Conservation (phyloP, 305 asterid genomes). For the Petunia hybrid region DNA sequence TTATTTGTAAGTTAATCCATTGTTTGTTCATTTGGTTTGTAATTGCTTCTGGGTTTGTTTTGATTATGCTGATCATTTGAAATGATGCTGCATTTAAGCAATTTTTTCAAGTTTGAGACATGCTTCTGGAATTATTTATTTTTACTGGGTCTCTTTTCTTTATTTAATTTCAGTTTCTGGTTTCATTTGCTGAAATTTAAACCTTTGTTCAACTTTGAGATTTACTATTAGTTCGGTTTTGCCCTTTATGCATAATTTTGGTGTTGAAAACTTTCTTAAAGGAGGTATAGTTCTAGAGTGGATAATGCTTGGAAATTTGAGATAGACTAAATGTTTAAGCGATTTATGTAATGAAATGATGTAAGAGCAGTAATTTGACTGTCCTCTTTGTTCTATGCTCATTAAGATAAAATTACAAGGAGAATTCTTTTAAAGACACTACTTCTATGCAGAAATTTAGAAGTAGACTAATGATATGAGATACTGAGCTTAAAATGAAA, state of each 20-base stretch:
- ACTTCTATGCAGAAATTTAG: neutral
- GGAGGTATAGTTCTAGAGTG: neutral
- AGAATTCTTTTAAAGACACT: neutral
- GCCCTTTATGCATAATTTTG: neutral
- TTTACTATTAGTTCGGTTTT: neutral
- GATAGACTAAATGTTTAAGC: slow-evolving; percentile 2
- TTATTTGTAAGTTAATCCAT: neutral
- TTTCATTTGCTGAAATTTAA: neutral
- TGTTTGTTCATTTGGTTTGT: neutral
- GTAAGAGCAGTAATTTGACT: neutral
- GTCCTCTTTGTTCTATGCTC: no score
- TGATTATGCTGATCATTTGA: neutral
- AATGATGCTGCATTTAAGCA: neutral
- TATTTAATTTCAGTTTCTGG: neutral
- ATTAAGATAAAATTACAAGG: neutral
- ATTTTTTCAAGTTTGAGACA: neutral
- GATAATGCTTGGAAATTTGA: neutral
- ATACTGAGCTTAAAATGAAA: neutral
- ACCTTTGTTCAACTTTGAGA: neutral
- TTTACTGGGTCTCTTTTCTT: neutral
- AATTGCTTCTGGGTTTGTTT: slow-evolving; percentile 11
- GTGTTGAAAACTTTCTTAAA: neutral
- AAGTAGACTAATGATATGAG: neutral
- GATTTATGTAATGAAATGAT: neutral
- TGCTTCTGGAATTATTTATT: neutral